Conservation (phyloP, 306 rosid species). For the Sicyos baderoa region DNA sequence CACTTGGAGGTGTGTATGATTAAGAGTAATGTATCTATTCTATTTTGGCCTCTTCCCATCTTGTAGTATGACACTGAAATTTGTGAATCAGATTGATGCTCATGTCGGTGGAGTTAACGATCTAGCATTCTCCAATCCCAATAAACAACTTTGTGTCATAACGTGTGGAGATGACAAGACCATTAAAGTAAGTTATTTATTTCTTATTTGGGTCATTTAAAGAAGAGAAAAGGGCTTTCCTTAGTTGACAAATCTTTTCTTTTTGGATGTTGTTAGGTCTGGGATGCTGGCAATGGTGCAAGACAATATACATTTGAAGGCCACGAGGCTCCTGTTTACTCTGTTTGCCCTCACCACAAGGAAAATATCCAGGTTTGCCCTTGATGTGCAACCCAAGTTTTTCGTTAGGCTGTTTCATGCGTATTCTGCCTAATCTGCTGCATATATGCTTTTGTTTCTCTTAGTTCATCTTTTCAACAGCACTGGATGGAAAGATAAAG, state of each 20-base stretch:
- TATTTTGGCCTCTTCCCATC: background rate
- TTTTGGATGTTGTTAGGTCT: slow-evolving; percentile 49
- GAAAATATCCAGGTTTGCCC: slow-evolving; percentile 69
- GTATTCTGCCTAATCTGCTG: slow-evolving; percentile 13
- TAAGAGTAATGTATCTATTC: slow-evolving; percentile 5
- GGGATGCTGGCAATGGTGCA: slow-evolving; percentile 82
- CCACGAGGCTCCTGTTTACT: slow-evolving; percentile 87
- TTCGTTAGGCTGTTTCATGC: slow-evolving; percentile 11
- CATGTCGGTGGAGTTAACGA: slow-evolving; percentile 98
- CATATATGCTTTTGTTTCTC: slow-evolving; percentile 24
- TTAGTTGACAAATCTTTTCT: slow-evolving; percentile 22
- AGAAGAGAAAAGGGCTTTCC: slow-evolving; percentile 7
- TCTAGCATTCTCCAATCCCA: slow-evolving; percentile 91
- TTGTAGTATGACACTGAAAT: slow-evolving; percentile 16
- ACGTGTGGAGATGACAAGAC: slow-evolving; percentile 97
- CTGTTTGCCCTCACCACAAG: slow-evolving; percentile 88
- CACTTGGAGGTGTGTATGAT: slow-evolving; percentile 61
- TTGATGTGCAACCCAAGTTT: slow-evolving; percentile 12
- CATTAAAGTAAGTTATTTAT: slow-evolving; percentile 56
- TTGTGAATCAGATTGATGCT: slow-evolving; percentile 69
- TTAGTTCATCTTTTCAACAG: slow-evolving; percentile 92
- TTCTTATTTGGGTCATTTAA: background rate
- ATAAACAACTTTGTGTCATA: slow-evolving; percentile 88
- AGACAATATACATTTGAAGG: slow-evolving; percentile 77
- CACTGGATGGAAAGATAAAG: slow-evolving; percentile 89